Evolutionary conservation across 345 rosid genomes (phyloP).

Genomic region (Cardiospermum halicacabum): DNA sequence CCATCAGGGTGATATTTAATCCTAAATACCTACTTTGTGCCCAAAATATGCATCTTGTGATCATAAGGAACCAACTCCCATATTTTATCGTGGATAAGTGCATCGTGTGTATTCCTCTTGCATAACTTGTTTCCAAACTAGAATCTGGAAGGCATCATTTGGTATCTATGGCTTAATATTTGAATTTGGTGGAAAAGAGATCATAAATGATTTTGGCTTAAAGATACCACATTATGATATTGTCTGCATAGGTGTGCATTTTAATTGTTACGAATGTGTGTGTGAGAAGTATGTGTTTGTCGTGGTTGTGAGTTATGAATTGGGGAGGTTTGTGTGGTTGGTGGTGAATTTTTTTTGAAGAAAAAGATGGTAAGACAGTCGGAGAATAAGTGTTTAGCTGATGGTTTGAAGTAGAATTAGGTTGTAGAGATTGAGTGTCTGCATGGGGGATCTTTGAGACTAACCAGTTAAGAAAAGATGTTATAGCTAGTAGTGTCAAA

Average conservation of each 20-base stretch:
- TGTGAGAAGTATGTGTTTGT: neutral
- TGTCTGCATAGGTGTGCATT: neutral
- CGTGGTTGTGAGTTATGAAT: neutral
- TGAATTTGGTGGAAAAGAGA: neutral
- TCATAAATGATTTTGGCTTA: neutral
- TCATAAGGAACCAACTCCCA: neutral
- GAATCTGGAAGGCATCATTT: neutral
- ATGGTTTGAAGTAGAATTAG: no score
- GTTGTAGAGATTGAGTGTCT: no score
- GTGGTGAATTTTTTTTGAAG: no score
- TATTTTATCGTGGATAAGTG: neutral
- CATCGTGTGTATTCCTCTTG: neutral
- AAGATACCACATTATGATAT: neutral
- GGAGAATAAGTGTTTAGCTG: no score
- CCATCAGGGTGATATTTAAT: neutral
- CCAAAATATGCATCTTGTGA: neutral
- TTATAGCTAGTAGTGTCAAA: no score
- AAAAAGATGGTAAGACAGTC: no score
- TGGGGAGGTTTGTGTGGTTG: no score
- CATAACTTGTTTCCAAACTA: neutral
- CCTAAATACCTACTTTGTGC: neutral
- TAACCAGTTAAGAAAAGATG: no score
- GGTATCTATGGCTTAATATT: neutral
- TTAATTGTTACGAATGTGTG: no score
- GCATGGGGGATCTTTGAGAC: no score